Evolutionary conservation across 306 rosid genomes (phyloP).

Genomic region (Styphnolobium japonicum): DNA sequence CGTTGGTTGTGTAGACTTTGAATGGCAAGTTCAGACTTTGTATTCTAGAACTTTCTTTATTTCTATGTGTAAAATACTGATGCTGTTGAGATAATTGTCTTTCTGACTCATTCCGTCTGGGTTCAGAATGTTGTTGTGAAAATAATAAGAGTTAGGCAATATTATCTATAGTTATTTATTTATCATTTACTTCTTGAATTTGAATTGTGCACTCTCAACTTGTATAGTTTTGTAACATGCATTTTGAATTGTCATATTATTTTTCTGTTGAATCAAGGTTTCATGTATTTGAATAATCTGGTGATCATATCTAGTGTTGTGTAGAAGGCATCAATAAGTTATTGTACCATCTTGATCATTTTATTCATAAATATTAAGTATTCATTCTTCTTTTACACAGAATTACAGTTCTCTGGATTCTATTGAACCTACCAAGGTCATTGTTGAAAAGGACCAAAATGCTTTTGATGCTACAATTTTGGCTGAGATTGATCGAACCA

Average conservation of each 20-base stretch:
- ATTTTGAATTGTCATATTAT: not conserved
- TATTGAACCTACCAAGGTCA: constrained; percentile 57
- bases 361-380: not conserved
- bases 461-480: constrained; percentile 45
- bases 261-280: not conserved
- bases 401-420: constrained; percentile 72
- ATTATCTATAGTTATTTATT: not conserved
- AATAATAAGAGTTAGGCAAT: not conserved
- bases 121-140: not conserved
- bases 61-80: not conserved
- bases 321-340: not conserved
- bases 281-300: constrained; percentile 1
- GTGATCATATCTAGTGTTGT: constrained; percentile 5
- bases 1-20: not conserved
- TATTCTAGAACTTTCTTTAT: not conserved
- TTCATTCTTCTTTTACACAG: constrained; percentile 40
- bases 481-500: constrained; percentile 73
- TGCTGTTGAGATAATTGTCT: not conserved
- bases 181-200: not conserved
- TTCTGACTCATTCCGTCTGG: not conserved
- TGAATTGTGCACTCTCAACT: not conserved
- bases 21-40: not conserved
- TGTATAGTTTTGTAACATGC: not conserved
- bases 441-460: constrained; percentile 52
- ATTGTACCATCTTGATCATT: not conserved